A percentile compares a stretch with the other conserved stretches of the same genome.
Conservation (phyloP, 768 basidiomycete species). For the Kwoniella mangroviensis region DNA sequence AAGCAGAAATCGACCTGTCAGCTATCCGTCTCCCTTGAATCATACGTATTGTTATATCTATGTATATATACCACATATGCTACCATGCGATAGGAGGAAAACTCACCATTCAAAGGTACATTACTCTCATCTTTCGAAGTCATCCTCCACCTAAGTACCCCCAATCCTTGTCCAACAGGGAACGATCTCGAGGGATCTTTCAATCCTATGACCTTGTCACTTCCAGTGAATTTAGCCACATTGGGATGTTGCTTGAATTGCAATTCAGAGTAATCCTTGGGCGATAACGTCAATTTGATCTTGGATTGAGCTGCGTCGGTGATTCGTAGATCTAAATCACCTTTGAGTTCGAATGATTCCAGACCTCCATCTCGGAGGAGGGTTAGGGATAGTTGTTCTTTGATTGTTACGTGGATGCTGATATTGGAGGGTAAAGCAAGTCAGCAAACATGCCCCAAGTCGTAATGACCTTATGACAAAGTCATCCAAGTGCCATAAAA, state of each 20-base stretch:
- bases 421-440: constrained; percentile 15
- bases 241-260: constrained; percentile 98
- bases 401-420: constrained; percentile 84
- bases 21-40: too few relatives aligned
- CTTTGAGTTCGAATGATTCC: constrained; percentile 86
- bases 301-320: constrained; percentile 74
- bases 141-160: constrained; percentile 92
- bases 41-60: too few relatives aligned
- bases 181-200: constrained; percentile 83
- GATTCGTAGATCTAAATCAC: constrained; percentile 90
- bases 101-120: constrained; percentile 86
- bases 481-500: not conserved
- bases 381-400: constrained; percentile 78
- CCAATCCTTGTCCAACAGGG: constrained; percentile 80
- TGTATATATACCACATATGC: too few relatives aligned
- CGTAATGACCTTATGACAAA: not conserved
- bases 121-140: constrained; percentile 86
- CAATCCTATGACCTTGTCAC: constrained; percentile 72
- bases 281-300: constrained; percentile 68
- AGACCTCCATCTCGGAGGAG: constrained; percentile 89
- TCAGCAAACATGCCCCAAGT: too few relatives aligned
- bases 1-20: too few relatives aligned
- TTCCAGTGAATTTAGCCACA: constrained; percentile 75
- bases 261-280: constrained; percentile 65
- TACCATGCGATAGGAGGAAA: too few relatives aligned